A percentile compares a stretch with the other conserved stretches of the same genome.
Conservation (phyloP, 2,329 filamentous ascomycete species). For the Diaporthe citriasiana region DNA sequence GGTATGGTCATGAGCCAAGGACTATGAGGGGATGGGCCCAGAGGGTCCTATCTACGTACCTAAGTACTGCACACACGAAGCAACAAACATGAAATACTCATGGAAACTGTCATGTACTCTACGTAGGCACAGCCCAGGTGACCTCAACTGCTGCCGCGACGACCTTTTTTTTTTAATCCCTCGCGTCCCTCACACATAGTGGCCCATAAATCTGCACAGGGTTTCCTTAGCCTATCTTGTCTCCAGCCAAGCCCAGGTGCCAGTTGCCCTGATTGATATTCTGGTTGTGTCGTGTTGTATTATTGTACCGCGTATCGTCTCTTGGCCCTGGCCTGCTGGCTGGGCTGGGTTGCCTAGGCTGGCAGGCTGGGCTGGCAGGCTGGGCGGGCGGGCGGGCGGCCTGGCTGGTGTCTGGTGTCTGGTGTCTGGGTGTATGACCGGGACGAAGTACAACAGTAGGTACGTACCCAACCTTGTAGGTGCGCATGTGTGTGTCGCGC, state of each 20-base stretch:
- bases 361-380: slow-evolving; percentile 10
- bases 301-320: not conserved
- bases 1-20: not conserved
- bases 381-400: not conserved
- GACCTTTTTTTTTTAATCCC: not conserved
- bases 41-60: not conserved
- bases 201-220: slow-evolving; percentile 33
- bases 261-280: not conserved
- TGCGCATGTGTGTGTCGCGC: not conserved
- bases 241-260: not conserved
- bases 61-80: not conserved
- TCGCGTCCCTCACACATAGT: not conserved
- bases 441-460: not conserved
- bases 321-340: not conserved
- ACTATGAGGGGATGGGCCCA: too few relatives aligned
- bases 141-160: not conserved
- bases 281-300: slow-evolving; percentile 6
- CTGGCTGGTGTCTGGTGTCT: not conserved
- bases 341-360: not conserved
- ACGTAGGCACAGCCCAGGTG: not conserved
- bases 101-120: not conserved
- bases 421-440: slow-evolving; percentile 10
- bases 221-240: slow-evolving; percentile 10
- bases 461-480: not conserved
- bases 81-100: not conserved